Base-by-base conservation (phyloP, 2,329 filamentous ascomycete species). In the Cordyceps sp. region DNA sequence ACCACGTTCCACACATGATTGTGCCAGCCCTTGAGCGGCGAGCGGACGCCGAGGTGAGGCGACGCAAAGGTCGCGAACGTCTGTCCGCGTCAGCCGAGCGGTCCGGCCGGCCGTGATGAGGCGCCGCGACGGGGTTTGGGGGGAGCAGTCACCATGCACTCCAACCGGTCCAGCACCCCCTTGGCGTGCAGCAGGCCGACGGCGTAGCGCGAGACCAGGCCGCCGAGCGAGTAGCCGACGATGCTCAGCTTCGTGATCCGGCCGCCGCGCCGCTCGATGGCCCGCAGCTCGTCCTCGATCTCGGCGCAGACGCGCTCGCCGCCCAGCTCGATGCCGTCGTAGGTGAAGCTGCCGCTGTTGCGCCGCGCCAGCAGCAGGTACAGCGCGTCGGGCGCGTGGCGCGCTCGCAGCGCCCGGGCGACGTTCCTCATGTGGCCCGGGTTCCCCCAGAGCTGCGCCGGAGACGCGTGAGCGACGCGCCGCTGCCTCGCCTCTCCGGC, bases 21-120 rank as follows among this genome's bases (percentile, higher is more conserved):
- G 35, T 68, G 62, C 57, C 68, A 67, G 13, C 79, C 79, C 29
- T 68, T 70, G 27, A 75, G 55, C 2, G 81, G 80, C 2, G 73
- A 72, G 31, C 78, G 65, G 2, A 80, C 78, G n/a, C 81, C 81
- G 7, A 86, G 64, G 54, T 86, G 81, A 17, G 81, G 88, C 21
- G 80, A 78, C 5, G 81, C 88, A 54, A 96, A 94, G 1, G 86
- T 93, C 3, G 79, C 83, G 55, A 96, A 94, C 61, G 93, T 94
- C 69, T 78, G 2, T 5, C n/a, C n/a, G 15, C 6, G 28, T 29
- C n/a, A 20, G 28, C 18, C 9, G 12, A 23, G 5, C 19, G 14
- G 6, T 27, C 29, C 19, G n/a, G 34, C 45, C 30, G 45, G 39
- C 15, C 5, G 29, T 19, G n/a, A 14, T 10, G 10, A 15, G n/a